Evolutionary conservation across 495 filamentous ascomycete species (phyloP).

Genomic region (Podospora pseudoanserina): DNA sequence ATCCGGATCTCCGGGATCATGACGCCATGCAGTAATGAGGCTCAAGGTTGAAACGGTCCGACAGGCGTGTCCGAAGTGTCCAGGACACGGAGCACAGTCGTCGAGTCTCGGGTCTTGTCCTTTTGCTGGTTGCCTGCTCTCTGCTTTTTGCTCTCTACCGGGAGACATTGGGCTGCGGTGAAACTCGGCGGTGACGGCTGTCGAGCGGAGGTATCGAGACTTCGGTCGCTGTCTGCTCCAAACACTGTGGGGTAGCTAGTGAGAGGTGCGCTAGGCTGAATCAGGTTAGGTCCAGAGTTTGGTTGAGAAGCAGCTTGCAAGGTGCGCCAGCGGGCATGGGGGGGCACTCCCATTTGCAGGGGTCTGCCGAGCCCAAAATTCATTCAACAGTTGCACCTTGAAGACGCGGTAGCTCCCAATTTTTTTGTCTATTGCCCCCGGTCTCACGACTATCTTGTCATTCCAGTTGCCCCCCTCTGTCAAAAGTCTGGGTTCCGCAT

Average conservation of each 20-base stretch:
- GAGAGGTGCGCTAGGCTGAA: constrained; percentile 17
- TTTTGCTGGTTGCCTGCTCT: not conserved
- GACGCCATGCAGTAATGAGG: constrained; percentile 13
- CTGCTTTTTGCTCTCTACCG: too few relatives aligned
- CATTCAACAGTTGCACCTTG: constrained; percentile 36
- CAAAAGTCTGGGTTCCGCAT: constrained; percentile 5
- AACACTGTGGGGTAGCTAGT: constrained; percentile 24
- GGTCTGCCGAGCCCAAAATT: constrained; percentile 19
- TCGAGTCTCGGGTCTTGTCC: not conserved
- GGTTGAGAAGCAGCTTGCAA: constrained; percentile 31
- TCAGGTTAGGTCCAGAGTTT: constrained; percentile 28
- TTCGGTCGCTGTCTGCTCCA: constrained; percentile 12
- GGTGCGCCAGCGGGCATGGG: constrained; percentile 21
- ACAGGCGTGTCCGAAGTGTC: not conserved
- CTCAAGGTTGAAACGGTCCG: constrained; percentile 3
- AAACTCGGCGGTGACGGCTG: constrained; percentile 1
- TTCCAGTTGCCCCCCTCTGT: constrained; percentile 10
- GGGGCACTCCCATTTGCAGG: constrained; percentile 21
- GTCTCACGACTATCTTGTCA: constrained; percentile 4
- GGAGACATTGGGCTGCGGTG: not conserved
- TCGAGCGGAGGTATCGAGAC: constrained; percentile 23
- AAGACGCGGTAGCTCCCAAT: constrained; percentile 19
- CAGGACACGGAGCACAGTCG: not conserved
- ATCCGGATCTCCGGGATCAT: constrained; percentile 5
- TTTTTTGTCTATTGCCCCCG: constrained; percentile 25